These are phyloP conservation scores for Cenchrus purpureus DNA, from an alignment of 176 grass and related monocot species.

Conservation along the genomic window DNA sequence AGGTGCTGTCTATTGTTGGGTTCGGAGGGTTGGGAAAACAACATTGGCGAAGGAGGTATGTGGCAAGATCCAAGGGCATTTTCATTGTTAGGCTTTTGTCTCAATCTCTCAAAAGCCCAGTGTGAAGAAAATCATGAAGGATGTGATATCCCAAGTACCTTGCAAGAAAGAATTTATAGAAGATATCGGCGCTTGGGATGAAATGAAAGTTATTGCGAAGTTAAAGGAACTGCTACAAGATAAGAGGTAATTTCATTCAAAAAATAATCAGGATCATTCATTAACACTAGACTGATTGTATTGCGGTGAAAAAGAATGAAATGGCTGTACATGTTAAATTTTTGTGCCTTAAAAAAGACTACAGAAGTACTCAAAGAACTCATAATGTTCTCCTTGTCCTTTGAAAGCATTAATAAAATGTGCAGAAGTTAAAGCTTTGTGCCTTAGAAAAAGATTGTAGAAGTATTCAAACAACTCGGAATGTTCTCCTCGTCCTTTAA, in stretches of 20 bases:
- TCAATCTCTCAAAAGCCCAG: background rate
- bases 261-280: too few relatives aligned
- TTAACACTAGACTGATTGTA: too few relatives aligned
- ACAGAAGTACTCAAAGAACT: too few relatives aligned
- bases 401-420: too few relatives aligned
- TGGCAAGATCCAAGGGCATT: background rate
- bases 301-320: too few relatives aligned
- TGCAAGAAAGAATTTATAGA: background rate
- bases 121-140: conserved; percentile 7
- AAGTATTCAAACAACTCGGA: too few relatives aligned
- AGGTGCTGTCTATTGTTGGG: background rate
- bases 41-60: background rate
- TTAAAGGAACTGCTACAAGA: background rate
- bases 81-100: background rate
- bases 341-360: too few relatives aligned
- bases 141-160: background rate
- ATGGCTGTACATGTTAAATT: too few relatives aligned
- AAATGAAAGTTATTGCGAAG: background rate
- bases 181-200: background rate
- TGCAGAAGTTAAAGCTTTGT: too few relatives aligned
- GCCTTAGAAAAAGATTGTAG: too few relatives aligned
- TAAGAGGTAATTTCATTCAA: background rate
- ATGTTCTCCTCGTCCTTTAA: too few relatives aligned
- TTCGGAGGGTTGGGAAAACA: conserved; percentile 7
- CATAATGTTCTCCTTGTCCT: too few relatives aligned